Base-by-base conservation (phyloP, 2,329 filamentous ascomycete genomes). In the Scleromitrula shiraiana region DNA sequence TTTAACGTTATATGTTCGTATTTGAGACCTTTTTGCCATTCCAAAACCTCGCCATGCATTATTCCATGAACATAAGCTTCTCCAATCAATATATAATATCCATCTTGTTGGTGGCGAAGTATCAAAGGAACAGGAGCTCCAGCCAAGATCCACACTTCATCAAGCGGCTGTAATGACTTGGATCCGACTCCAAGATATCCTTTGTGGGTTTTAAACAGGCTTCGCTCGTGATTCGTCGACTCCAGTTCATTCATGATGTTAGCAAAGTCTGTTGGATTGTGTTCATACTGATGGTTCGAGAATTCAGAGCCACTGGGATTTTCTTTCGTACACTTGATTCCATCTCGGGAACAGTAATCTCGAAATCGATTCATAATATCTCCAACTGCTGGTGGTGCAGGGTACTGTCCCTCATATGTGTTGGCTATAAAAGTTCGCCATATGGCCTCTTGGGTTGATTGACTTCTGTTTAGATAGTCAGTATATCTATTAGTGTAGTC, bases 61-160 rank as follows among this genome's bases (percentile, higher is more conserved):
- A 47, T 42, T 10, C 53, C 52, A 41, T 54, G 41, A 2, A 55
- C 5, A 35, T 49, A 55, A 19, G 27, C 46, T 32, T 55, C 51
- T 36, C 53, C 53, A 30, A 54, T 45, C 23, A 55, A 35, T 19
- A 27, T 22, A 46, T 52, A 52, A 7, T 4, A 27, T n/a, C 20
- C 22, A 24, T 41, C 41, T 17, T 50, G 30, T 22, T 15, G 9
- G 24, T 23, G 15, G 30, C 46, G 40, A 17, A 53, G 27, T n/a
- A 54, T 15, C 3, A 45, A 48, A 17, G 52, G 52, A 9, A 46
- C 40, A 17, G 27, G 33, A 5, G 41, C 46, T 27, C 47, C 52
- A 8, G 29, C 35, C 7, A 54, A 17, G 14, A 54, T 26, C 29
- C 46, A 47, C 4, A 54, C 40, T 37, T 50, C 17, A 23, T 54